These are phyloP conservation scores for Acanthamoeba healyi DNA, from an alignment of 208 protist genomes.

Conservation along the genomic window DNA sequence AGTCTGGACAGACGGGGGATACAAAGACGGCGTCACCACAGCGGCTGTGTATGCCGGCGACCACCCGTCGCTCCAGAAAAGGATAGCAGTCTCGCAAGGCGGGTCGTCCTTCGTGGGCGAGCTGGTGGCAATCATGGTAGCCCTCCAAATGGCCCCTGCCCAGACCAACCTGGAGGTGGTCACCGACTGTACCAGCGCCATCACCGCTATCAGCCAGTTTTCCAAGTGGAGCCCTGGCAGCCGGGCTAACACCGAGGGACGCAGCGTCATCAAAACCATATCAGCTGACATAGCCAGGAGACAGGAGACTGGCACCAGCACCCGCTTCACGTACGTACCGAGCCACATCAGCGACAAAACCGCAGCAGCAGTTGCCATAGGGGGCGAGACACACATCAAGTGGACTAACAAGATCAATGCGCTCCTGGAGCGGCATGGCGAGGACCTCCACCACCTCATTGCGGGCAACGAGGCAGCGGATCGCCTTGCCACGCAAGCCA, in stretches of 20 bases:
- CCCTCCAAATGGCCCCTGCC: neutral
- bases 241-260: neutral
- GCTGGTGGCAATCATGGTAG: neutral
- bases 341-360: neutral
- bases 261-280: neutral
- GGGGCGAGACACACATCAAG: too few relatives aligned
- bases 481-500: too few relatives aligned
- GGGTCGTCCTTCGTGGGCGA: neutral
- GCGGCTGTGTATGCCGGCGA: neutral
- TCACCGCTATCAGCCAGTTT: neutral
- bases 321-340: neutral
- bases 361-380: too few relatives aligned
- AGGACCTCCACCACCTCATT: too few relatives aligned
- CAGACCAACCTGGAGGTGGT: neutral
- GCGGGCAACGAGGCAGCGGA: too few relatives aligned
- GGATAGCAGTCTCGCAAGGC: too few relatives aligned
- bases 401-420: too few relatives aligned
- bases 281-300: neutral
- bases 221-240: neutral
- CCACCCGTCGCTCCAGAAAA: too few relatives aligned
- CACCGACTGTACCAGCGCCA: neutral
- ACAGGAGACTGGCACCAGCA: neutral
- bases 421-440: too few relatives aligned
- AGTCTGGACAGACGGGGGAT: neutral
- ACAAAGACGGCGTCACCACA: neutral